phyloP scores from a whole-genome alignment of 2,329 filamentous ascomycete species.

The Trichophaea hybrida region DNA sequence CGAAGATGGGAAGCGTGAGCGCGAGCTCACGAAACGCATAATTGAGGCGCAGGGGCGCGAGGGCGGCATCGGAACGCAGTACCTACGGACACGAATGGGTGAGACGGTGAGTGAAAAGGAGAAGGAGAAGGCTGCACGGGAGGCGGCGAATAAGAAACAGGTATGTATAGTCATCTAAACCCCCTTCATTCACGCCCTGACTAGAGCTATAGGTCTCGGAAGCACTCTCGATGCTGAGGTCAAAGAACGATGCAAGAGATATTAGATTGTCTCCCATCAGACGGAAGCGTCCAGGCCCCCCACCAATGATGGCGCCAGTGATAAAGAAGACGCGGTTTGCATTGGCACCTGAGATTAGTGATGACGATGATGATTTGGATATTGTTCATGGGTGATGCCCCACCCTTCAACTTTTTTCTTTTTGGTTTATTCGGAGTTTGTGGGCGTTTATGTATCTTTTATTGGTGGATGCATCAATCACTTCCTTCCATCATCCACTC shows the following conservation, averaged over 20 bases:
- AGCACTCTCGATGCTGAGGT: constrained; percentile 15
- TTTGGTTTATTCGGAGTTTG: too few relatives aligned
- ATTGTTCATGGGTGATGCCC: constrained; percentile 3
- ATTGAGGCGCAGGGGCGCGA: constrained; percentile 23
- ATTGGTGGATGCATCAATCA: too few relatives aligned
- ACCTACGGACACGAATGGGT: constrained; percentile 20
- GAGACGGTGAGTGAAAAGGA: constrained; percentile 9
- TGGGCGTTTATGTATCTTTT: too few relatives aligned
- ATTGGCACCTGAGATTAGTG: not conserved
- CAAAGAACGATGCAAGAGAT: constrained; percentile 9
- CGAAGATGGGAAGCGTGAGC: constrained; percentile 54
- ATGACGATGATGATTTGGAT: constrained; percentile 8
- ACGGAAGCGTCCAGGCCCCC: constrained; percentile 10
- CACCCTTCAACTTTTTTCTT: too few relatives aligned
- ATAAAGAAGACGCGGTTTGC: constrained; percentile 17
- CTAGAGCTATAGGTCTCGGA: not conserved
- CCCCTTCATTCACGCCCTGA: not conserved
- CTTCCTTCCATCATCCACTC: too few relatives aligned
- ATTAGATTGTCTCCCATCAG: constrained; percentile 18
- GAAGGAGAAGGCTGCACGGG: not conserved
- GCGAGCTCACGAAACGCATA: constrained; percentile 55
- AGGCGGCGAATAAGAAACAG: not conserved
- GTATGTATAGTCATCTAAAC: not conserved
- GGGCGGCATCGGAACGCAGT: constrained; percentile 24
- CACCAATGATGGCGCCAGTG: not conserved